Percentiles rank a stretch among this genome's conserved stretches.
These are phyloP conservation scores for Arthromyces matolae DNA, from an alignment of 768 basidiomycete genomes.

Conservation along the genomic window DNA sequence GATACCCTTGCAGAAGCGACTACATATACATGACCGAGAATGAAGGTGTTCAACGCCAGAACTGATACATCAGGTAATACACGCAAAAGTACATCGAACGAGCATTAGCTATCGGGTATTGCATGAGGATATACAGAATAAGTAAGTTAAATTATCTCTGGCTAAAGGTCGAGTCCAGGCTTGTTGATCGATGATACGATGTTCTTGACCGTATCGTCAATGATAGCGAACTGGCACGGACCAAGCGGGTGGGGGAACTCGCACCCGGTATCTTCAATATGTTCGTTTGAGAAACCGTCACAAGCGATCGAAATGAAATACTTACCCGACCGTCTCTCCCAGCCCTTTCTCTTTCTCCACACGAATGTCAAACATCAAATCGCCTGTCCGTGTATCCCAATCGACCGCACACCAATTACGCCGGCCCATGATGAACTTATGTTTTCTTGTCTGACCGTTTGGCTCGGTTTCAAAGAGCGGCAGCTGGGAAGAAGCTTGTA, in stretches of 20 bases:
- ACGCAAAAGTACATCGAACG: too few species aligned
- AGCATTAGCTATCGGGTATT: too few species aligned
- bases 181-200: too few species aligned
- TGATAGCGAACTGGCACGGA: conserved; percentile 1
- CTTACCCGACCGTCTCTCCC: conserved; percentile 79
- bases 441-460: conserved; percentile 70
- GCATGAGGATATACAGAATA: conserved; percentile 4
- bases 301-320: conserved; percentile 1
- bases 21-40: too few species aligned
- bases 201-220: neutral
- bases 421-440: conserved; percentile 80
- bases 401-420: conserved; percentile 83
- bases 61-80: conserved; percentile 7
- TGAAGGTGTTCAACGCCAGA: conserved; percentile 4
- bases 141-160: too few species aligned
- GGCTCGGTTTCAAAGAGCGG: conserved; percentile 77
- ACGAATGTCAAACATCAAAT: conserved; percentile 77
- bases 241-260: conserved; percentile 24
- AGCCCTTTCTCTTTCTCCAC: conserved; percentile 82
- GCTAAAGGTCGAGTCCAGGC: too few species aligned
- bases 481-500: conserved; percentile 37
- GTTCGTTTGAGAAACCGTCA: neutral
- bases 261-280: conserved; percentile 19
- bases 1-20: conserved; percentile 17
- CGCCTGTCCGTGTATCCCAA: conserved; percentile 54